Evolutionary conservation across 345 rosid genomes (phyloP).

Genomic region (Linum lewisii): DNA sequence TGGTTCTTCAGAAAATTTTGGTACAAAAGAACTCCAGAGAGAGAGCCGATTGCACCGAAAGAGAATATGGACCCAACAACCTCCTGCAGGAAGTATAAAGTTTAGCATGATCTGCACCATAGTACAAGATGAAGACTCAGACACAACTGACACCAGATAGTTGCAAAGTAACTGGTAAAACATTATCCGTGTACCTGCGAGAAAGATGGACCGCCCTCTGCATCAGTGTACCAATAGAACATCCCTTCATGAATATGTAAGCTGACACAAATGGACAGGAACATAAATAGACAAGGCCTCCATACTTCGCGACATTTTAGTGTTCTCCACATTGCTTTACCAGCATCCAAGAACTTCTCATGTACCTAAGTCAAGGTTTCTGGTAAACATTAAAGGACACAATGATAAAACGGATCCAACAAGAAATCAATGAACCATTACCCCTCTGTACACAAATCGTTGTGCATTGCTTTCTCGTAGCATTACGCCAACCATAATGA

Average conservation of each 20-base stretch:
- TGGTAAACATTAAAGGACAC: constrained; percentile 5
- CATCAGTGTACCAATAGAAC: constrained; percentile 85
- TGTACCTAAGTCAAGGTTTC: constrained; percentile 31
- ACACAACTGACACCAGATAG: background rate
- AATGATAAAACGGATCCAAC: background rate
- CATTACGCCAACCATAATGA: constrained; percentile 38
- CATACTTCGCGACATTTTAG: constrained; percentile 49
- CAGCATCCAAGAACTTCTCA: constrained; percentile 53
- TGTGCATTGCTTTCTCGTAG: constrained; percentile 36
- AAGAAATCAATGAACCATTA: constrained; percentile 15
- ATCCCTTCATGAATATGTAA: constrained; percentile 64
- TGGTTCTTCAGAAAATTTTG: constrained; percentile 48
- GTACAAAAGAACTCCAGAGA: constrained; percentile 52
- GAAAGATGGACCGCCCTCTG: constrained; percentile 74
- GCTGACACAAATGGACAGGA: constrained; percentile 50
- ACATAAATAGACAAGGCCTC: constrained; percentile 66
- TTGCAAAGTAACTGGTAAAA: background rate
- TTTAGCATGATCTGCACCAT: background rate
- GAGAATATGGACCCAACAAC: constrained; percentile 57
- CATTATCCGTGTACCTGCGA: constrained; percentile 24
- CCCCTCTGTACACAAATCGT: constrained; percentile 31
- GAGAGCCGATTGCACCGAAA: constrained; percentile 56
- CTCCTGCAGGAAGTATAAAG: constrained; percentile 33
- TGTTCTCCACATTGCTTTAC: constrained; percentile 54
- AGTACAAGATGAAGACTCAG: background rate